Evolutionary conservation across 306 rosid genomes (phyloP), one percentile per base, ranked within the genome.

Genomic region (Pterocarpus macrocarpus): DNA sequence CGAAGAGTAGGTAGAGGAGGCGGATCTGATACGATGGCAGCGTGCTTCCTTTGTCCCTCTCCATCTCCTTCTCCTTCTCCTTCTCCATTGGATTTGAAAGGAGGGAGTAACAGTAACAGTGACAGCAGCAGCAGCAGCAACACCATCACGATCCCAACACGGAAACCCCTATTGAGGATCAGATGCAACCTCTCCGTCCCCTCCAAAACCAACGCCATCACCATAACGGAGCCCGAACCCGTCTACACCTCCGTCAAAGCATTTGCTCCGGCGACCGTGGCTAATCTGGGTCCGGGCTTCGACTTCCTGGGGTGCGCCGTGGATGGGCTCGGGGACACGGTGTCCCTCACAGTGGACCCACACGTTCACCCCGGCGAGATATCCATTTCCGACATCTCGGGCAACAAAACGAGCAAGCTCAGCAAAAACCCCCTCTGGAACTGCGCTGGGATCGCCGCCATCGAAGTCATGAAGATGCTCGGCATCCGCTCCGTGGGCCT

Each of bases 291-390:
- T 16, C 96, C 98, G 0, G 98, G 99, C 8, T 95, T 91, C 50
- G 98, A 95, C 84, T 93, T 93, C 84, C 89, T 95, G 0, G 97
- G 99, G 2, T 93, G 94, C 76, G 97, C 97, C 9, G 91, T 95
- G 3, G 94, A 95, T 7, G 94, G 96, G 6, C 78, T 95, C 0
- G 96, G 98, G 1, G 98, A 93, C 84, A 84, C 71, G 2, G 96
- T 95, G 41, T 86, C 99, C 7, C 71, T 93, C 64, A 79, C 78
- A 69, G 85, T 95, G 0, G 99, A 93, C 69, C 85, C 93, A 9
- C 43, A 82, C 7, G 93, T 95, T 32, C 92, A 73, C 58, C 97
- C 98, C 0, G 93, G 96, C 1, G 87, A 89, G 89, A 72, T 95
- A 50, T 63, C 75, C 14, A 93, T 95, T 8, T 64, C 93, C 0